phyloP scores from a whole-genome alignment of 768 basidiomycete species.

The Boletus coccyginus region DNA sequence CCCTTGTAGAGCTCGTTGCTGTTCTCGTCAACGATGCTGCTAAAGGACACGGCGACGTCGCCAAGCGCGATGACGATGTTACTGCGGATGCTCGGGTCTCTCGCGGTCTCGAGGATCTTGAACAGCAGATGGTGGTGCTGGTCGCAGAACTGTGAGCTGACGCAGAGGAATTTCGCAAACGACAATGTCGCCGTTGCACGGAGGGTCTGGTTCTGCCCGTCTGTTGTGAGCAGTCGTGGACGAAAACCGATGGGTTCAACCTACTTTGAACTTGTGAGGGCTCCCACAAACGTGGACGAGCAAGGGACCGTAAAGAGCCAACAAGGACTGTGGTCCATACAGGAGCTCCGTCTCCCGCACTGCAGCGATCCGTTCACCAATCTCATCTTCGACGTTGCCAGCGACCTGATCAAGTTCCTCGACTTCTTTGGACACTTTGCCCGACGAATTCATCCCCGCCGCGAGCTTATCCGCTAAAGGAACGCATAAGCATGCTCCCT shows the following conservation, averaged over 20 bases:
- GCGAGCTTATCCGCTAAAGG: conserved; percentile 58
- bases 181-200: conserved; percentile 85
- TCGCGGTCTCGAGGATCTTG: conserved; percentile 90
- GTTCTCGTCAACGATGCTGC: conserved; percentile 95
- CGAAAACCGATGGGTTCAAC: background rate
- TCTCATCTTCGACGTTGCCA: conserved; percentile 97
- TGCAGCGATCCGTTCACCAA: conserved; percentile 84
- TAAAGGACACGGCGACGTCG: conserved; percentile 98
- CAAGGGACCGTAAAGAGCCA: conserved; percentile 87
- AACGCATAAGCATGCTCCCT: background rate
- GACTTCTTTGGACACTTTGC: conserved; percentile 49
- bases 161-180: conserved; percentile 95
- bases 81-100: conserved; percentile 84
- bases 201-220: conserved; percentile 72
- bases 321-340: conserved; percentile 75
- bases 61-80: conserved; percentile 98
- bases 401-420: conserved; percentile 97
- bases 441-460: conserved; percentile 34
- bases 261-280: conserved; percentile 87
- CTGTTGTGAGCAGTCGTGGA: conserved; percentile 4
- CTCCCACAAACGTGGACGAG: conserved; percentile 88
- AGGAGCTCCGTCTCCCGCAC: conserved; percentile 87
- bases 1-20: conserved; percentile 94
- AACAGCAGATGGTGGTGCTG: conserved; percentile 84
- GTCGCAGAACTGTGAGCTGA: conserved; percentile 93